phyloP scores from a whole-genome alignment of 116 monocot genomes.

The Posidonia oceanica region DNA sequence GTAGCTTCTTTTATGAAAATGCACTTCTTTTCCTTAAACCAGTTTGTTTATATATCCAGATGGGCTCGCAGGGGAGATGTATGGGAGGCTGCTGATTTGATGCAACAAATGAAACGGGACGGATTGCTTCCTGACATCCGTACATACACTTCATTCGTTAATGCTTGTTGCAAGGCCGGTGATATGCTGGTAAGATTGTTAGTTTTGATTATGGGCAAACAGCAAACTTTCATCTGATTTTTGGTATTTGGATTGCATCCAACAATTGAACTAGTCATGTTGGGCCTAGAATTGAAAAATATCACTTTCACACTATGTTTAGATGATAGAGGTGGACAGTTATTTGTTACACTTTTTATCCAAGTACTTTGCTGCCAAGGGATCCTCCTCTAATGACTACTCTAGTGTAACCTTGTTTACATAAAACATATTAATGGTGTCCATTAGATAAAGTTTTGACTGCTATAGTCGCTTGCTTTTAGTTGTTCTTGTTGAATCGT shows the following conservation, averaged over 20 bases:
- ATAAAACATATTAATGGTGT: too few species aligned
- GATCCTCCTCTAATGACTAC: too few species aligned
- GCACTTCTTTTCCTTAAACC: background rate
- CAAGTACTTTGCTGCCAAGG: too few species aligned
- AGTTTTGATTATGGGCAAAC: background rate
- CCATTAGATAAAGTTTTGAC: too few species aligned
- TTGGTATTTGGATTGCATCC: background rate
- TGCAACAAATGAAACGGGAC: slow-evolving; percentile 92
- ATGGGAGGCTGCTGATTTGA: slow-evolving; percentile 92
- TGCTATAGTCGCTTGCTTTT: too few species aligned
- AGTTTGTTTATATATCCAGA: slow-evolving; percentile 21
- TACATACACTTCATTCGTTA: slow-evolving; percentile 90
- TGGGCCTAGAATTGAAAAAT: too few species aligned
- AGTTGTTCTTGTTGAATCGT: background rate
- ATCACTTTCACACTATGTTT: too few species aligned
- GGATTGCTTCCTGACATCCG: slow-evolving; percentile 82
- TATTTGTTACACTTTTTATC: too few species aligned
- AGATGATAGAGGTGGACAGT: too few species aligned
- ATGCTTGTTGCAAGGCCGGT: slow-evolving; percentile 90
- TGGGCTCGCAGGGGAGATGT: slow-evolving; percentile 98
- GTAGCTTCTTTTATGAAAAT: background rate
- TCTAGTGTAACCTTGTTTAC: too few species aligned
- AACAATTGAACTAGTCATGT: too few species aligned
- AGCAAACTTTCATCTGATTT: background rate
- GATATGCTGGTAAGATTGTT: slow-evolving; percentile 64